Evolutionary conservation across 371 early-diverging fungal genomes (phyloP), one percentile per base, ranked within the genome.

Genomic region (Actinomortierella ambigua): DNA sequence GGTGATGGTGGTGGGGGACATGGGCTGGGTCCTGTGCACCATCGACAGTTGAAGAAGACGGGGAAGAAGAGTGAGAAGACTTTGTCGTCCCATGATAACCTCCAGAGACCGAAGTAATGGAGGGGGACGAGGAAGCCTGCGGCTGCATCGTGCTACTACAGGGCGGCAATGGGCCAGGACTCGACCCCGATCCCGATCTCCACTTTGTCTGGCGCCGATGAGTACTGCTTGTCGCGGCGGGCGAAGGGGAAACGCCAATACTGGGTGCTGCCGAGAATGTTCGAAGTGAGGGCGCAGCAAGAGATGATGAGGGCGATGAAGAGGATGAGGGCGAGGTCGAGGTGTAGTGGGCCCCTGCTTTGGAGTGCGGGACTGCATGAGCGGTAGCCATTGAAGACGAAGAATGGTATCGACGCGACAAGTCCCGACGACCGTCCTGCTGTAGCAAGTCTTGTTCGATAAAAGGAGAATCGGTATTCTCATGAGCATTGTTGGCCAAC

Each of bases 11-110:
- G 28, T 14, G 23, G 24, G 47, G 39, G 53, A 20, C 9, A 24
- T n/a, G 28, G 59, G 69, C 8, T 63, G 48, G 56, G 44, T 60
- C 50, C 18, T 52, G 52, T 26, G 51, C 57, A 41, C 60, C 56
- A 7, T 59, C 57, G 24, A 15, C 27, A 27, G 27, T 43, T 3
- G 62, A 13, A 4, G 62, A 55, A 34, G 29, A 48, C 22, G 39
- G 40, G 17, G 24, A 13, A 9, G 46, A 17, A 44, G 46, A 51
- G 28, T 48, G 41, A 9, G 48, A 20, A 20, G 49, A 29, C 11
- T 50, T 20, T 11, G 28, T 15, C 17, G 26, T 18, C 22, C 44
- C 42, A 17, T 59, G 11, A 34, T 34, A 34, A 6, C 34, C 34
- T 34, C 34, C 34, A 34, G 34, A 34, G 34, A 34, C 11, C 4